Base-by-base conservation (phyloP, 2,329 filamentous ascomycete species). In the Penicillium sp. region DNA sequence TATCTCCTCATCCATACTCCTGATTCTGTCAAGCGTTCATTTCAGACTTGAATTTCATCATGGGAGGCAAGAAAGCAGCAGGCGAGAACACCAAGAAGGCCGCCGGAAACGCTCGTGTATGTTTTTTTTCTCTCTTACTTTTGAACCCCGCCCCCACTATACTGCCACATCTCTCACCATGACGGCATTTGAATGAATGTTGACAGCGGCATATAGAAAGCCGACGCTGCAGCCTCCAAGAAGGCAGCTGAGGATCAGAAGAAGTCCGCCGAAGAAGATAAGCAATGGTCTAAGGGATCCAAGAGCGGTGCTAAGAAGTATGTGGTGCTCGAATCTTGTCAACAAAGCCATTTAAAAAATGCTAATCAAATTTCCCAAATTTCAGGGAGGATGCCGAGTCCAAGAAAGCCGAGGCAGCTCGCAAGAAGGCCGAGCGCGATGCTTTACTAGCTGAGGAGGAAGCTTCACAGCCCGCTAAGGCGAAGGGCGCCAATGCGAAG, bases 381-480 rank as follows among this genome's bases (percentile, higher is more conserved):
- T 22, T 47, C 64, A 96, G 92, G 71, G 91, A 95, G 65, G 88
- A 89, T 34, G 91, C 92, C 50, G 90, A 89, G 47, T 87, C 86
- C 47, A 96, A 93, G 77, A 92, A 89, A 64, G 89, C 88, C 52
- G 91, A 95, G 70, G 84, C 82, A 52, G 90, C 89, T 2, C 86
- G 88, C 53, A 96, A 96, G 77, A 97, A 96, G 77, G 93, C 92
- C 48, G 94, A 97, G 72, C 89, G 89, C 47, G 92, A 95, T 1
- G 91, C 92, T 10, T 79, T 92, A 22, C 77, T 92, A 36, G 87
- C 86, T 54, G 92, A 90, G 70, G 94, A 99, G 75, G 93, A 97
- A 70, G 87, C 83, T 53, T 77, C 83, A 65, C 76, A 83, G 67
- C 79, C 86, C 63, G 75, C 82, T 21, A 79, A 79, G 27, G 83